These are phyloP conservation scores for Lentinula boryana DNA, from an alignment of 768 basidiomycete genomes.

Conservation along the genomic window DNA sequence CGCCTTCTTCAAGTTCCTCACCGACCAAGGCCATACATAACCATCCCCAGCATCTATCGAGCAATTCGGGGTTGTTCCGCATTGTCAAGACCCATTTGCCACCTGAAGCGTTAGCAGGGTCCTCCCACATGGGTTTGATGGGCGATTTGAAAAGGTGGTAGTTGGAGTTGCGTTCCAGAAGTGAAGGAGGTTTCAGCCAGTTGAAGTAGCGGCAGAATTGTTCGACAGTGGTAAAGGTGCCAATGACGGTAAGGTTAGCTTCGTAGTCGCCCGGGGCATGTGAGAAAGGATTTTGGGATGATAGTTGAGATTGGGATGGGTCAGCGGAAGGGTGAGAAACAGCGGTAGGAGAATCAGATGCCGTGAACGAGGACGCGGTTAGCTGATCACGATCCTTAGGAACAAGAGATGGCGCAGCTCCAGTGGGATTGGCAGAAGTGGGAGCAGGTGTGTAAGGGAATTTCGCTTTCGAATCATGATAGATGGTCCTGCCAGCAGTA, in stretches of 20 bases:
- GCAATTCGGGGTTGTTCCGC: constrained; percentile 70
- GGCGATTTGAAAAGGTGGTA: constrained; percentile 94
- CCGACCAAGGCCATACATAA: constrained; percentile 89
- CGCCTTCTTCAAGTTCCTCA: constrained; percentile 66
- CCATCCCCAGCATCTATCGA: constrained; percentile 90
- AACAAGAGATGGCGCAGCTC: neutral
- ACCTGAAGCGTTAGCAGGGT: constrained; percentile 83
- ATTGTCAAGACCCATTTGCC: constrained; percentile 96
- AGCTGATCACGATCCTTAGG: neutral
- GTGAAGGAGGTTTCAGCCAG: constrained; percentile 89
- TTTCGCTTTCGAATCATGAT: constrained; percentile 82
- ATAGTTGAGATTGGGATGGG: constrained; percentile 17
- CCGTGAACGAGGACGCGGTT: constrained; percentile 6
- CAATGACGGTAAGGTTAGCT: constrained; percentile 79
- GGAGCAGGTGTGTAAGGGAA: constrained; percentile 48
- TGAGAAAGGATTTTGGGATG: constrained; percentile 16
- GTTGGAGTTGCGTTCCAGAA: constrained; percentile 85
- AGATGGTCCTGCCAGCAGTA: constrained; percentile 64
- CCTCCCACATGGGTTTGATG: constrained; percentile 98
- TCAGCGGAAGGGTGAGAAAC: constrained; percentile 11
- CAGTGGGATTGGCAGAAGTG: constrained; percentile 8
- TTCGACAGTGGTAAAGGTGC: constrained; percentile 88
- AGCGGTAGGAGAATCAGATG: constrained; percentile 12
- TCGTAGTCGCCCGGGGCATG: constrained; percentile 67
- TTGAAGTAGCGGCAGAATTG: constrained; percentile 89